A percentile compares a stretch with the other conserved stretches of the same genome.
phyloP scores from a whole-genome alignment of 2,329 filamentous ascomycete genomes.

The Arthrobotrys entomopaga region DNA sequence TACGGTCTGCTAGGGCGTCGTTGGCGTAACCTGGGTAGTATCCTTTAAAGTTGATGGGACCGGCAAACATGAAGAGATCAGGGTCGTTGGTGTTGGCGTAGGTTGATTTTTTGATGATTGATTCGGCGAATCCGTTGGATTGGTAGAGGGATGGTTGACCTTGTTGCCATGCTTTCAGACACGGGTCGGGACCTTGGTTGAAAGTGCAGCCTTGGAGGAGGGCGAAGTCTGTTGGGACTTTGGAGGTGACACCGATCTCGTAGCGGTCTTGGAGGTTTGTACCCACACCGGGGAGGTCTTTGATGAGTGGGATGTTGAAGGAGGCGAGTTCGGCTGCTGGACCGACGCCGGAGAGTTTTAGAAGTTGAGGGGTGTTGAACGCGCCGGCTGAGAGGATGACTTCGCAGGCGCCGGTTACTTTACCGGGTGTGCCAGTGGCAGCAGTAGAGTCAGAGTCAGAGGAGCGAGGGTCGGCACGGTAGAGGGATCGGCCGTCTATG shows the following conservation, averaged over 20 bases:
- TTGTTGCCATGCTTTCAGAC: constrained; percentile 60
- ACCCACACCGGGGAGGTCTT: constrained; percentile 72
- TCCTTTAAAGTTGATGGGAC: constrained; percentile 57
- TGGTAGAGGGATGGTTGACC: constrained; percentile 52
- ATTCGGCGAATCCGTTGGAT: constrained; percentile 43
- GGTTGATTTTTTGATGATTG: constrained; percentile 39
- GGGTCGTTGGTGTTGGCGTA: constrained; percentile 66
- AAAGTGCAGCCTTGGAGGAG: constrained; percentile 62
- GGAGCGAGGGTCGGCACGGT: constrained; percentile 64
- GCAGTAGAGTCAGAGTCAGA: constrained; percentile 41
- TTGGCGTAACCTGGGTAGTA: constrained; percentile 65
- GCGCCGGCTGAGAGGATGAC: constrained; percentile 57
- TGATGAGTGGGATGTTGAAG: constrained; percentile 62
- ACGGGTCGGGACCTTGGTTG: constrained; percentile 61
- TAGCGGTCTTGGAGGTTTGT: constrained; percentile 73
- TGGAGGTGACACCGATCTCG: constrained; percentile 67
- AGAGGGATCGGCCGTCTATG: constrained; percentile 63
- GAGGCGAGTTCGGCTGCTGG: constrained; percentile 38
- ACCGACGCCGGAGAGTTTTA: constrained; percentile 58
- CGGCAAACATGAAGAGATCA: constrained; percentile 64
- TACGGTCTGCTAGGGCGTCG: constrained; percentile 63
- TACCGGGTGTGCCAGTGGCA: constrained; percentile 51
- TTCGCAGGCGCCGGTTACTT: constrained; percentile 32
- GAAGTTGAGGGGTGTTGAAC: constrained; percentile 56
- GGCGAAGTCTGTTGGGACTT: constrained; percentile 63